Base-by-base conservation (phyloP, 768 basidiomycete species). In the Leccinum uliginosum region DNA sequence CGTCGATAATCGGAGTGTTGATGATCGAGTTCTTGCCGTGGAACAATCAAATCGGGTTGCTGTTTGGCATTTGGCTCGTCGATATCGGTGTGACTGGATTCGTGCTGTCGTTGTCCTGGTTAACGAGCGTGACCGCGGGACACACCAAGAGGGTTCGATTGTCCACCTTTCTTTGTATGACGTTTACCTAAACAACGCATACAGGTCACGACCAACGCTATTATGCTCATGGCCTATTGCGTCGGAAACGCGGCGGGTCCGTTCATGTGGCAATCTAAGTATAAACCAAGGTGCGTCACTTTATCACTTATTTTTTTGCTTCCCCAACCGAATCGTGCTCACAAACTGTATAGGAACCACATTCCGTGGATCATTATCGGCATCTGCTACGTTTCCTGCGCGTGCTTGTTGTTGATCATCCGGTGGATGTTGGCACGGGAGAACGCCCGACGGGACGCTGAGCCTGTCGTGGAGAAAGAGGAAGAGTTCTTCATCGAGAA, bases 181-280 rank as follows among this genome's bases (percentile, higher is more conserved):
- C n/a, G n/a, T 40, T 40, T 19, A 5, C 40, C n/a, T 19, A 19
- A 3, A 24, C 23, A 7, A 8, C 3, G 12, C 11, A 24, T 27
- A 35, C 50, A 73, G 62, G 30, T 71, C 11, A 67, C 66, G 38
- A 73, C 71, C 0, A 91, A 91, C 64, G 87, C 89, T 0, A 83
- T 91, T 59, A 80, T 90, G 78, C 76, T 91, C 11, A 80, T 79
- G 44, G 85, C 86, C 1, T 91, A 90, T 64, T 83, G 83, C 60
- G 59, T 84, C 21, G 82, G 83, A 9, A 89, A 91, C 56, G 74
- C 86, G 2, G 81, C 80, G 0, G 83, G 82, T n/a, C 87, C 88
- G 0, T 86, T 88, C 63, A 87, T 91, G 85, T 91, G 88, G 88
- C 80, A 84, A 78, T 40, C 40, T 11, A 2, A 40, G 40, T 40